Conservation (phyloP, 1,284 basidiomycete genomes). For the Baeospora myosura region DNA sequence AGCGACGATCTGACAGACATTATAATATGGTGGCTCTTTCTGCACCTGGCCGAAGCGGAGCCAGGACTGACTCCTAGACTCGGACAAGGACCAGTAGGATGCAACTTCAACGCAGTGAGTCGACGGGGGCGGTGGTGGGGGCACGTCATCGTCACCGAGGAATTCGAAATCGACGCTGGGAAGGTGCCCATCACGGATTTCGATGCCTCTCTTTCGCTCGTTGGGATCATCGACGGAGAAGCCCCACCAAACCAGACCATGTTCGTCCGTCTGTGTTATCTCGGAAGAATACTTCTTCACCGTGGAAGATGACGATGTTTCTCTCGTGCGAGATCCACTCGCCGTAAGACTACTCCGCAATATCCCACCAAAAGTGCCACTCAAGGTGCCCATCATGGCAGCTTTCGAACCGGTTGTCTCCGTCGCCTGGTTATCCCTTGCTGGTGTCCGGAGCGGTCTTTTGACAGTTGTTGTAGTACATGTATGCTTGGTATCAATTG, state of each 20-base stretch:
- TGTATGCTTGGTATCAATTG: too few species aligned
- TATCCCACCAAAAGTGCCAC: background rate
- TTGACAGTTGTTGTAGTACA: too few species aligned
- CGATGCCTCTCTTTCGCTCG: background rate
- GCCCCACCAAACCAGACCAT: background rate
- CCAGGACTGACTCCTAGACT: too few species aligned
- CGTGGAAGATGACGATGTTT: background rate
- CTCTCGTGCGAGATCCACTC: background rate
- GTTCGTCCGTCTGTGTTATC: background rate
- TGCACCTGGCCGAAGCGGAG: too few species aligned
- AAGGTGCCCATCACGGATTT: background rate
- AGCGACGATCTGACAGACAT: background rate
- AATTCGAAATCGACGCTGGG: background rate
- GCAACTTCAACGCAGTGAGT: background rate
- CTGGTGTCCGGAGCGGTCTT: too few species aligned
- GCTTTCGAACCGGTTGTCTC: too few species aligned
- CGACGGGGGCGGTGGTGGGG: background rate
- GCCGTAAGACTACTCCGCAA: background rate
- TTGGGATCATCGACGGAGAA: background rate
- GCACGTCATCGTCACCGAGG: background rate
- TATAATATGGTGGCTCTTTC: background rate
- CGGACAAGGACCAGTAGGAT: background rate
- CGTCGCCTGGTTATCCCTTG: too few species aligned
- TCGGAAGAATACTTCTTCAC: background rate
- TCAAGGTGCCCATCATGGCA: too few species aligned